Percentiles rank a stretch among this genome's conserved stretches.
Conservation (phyloP, 768 basidiomycete species). For the Tricholoma terreum region DNA sequence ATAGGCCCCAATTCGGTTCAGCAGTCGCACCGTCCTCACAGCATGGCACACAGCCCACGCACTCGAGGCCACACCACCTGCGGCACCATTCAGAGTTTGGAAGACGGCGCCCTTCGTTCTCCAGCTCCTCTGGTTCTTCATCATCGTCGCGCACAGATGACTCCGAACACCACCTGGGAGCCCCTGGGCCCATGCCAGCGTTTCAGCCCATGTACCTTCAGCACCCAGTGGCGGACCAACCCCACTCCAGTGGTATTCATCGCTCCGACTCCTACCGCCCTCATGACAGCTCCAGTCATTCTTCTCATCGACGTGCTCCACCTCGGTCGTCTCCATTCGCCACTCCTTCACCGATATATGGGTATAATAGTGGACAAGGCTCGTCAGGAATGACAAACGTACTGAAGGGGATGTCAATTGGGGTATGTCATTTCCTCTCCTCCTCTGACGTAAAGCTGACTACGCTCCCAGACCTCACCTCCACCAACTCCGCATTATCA, state of each 20-base stretch:
- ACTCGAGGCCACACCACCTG: conserved; percentile 2
- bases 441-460: neutral
- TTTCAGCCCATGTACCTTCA: conserved; percentile 9
- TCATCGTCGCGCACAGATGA: neutral
- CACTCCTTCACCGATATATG: neutral
- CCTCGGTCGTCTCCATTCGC: neutral
- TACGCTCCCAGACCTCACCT: neutral
- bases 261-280: conserved; percentile 3
- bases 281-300: neutral
- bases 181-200: conserved; percentile 10
- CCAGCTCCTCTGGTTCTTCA: conserved; percentile 11
- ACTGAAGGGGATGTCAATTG: neutral
- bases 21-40: neutral
- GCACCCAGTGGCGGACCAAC: conserved; percentile 1
- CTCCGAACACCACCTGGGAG: neutral
- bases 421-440: neutral
- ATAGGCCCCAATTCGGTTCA: conserved; percentile 28
- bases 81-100: neutral
- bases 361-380: neutral
- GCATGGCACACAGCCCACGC: conserved; percentile 3
- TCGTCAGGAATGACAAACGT: neutral
- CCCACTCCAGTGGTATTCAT: neutral
- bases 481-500: neutral
- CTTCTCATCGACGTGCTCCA: neutral
- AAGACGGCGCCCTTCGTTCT: conserved; percentile 6